phyloP scores from a whole-genome alignment of 345 rosid species.

The Populus nigra region DNA sequence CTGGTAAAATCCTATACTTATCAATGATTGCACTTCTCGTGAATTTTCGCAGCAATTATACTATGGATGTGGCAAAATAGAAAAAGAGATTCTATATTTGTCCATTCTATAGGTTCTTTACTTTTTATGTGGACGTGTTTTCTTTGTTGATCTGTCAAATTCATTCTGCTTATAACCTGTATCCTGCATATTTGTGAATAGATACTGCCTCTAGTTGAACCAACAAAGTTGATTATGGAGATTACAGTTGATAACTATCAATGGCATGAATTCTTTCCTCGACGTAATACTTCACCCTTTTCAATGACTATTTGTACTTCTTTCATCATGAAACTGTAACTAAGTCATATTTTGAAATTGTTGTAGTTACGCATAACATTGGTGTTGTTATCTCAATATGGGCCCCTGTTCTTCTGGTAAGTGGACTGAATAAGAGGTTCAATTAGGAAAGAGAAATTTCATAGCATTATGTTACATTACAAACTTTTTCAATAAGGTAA shows the following conservation, averaged over 20 bases:
- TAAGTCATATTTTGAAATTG: constrained; percentile 22
- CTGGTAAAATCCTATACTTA: background rate
- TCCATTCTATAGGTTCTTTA: background rate
- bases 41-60: background rate
- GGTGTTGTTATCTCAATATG: constrained; percentile 90
- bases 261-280: constrained; percentile 92
- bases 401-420: constrained; percentile 89
- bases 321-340: constrained; percentile 16
- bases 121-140: background rate
- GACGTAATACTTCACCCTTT: constrained; percentile 42
- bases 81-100: background rate
- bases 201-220: constrained; percentile 83
- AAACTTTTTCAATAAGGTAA: constrained; percentile 1
- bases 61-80: background rate
- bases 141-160: background rate
- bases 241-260: constrained; percentile 54
- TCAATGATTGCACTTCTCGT: background rate
- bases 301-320: background rate
- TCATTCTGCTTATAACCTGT: background rate
- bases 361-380: constrained; percentile 68
- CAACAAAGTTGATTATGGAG: constrained; percentile 74
- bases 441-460: constrained; percentile 9
- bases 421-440: constrained; percentile 22
- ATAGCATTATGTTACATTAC: constrained; percentile 7
- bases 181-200: constrained; percentile 31